Evolutionary conservation across 495 filamentous ascomycete species (phyloP), one percentile per base, ranked within the genome.

Genomic region (Penicillium herquei): DNA sequence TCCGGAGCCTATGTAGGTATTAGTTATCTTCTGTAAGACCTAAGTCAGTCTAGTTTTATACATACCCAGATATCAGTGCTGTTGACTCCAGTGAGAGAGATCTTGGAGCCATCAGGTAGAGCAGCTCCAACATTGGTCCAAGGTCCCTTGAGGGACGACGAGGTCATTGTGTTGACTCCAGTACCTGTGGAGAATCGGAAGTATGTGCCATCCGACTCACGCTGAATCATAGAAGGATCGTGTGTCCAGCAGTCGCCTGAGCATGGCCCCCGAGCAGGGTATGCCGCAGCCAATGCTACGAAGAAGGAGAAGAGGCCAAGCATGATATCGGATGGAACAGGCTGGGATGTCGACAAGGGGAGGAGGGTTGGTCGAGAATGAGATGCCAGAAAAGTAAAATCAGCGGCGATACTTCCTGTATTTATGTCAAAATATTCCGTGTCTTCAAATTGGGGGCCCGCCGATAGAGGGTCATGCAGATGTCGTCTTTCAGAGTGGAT

Each of bases 151-250:
- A 90, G 62, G 7, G 76, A 72, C 6, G 78, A 65, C 0, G 87
- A 78, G 0, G 81, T 84, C 52, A 81, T 76, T 31, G 86, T 81
- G 39, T 76, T 70, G 54, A 92, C 81, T 45, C 76, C 78, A 17
- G 77, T 80, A 30, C 82, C 81, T 0, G 88, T 90, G 1, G 81
- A 80, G 71, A 90, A 91, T 40, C 85, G 84, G 72, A 86, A 92
- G 71, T 89, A 92, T 3, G 71, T 84, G 14, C 86, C 85, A 65
- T 90, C 87, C 3, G 74, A 78, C 32, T 67, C 62, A 51, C 87
- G 83, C 35, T 79, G 79, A 56, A 87, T 82, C 52, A 90, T 73
- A 34, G 81, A 69, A 14, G 85, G 86, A 59, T 90, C 87, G 49
- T 90, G 84, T 31, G 79, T 68, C 55, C 70, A 78, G 71, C 86